phyloP scores from a whole-genome alignment of 192 early-diverging fungal genomes.

The Entomortierella beljakovae region DNA sequence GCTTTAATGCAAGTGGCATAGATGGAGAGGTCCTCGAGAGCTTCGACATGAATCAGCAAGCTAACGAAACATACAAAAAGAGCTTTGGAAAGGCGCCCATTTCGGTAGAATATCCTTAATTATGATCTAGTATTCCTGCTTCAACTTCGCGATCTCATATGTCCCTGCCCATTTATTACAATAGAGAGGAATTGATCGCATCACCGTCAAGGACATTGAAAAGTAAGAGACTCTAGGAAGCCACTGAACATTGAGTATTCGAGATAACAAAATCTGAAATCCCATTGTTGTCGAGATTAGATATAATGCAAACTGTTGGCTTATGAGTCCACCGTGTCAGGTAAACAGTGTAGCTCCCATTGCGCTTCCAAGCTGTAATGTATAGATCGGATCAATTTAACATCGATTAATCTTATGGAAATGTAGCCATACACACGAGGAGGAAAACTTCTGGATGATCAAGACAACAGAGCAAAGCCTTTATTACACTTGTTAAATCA shows the following conservation, averaged over 20 bases:
- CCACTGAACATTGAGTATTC: neutral
- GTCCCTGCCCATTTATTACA: neutral
- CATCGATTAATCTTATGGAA: neutral
- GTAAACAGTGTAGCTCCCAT: slow-evolving; percentile 29
- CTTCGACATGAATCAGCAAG: slow-evolving; percentile 93
- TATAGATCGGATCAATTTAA: neutral
- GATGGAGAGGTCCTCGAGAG: slow-evolving; percentile 73
- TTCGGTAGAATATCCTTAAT: slow-evolving; percentile 23
- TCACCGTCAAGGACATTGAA: slow-evolving; percentile 61
- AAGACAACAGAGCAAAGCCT: slow-evolving; percentile 76
- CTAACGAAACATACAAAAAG: slow-evolving; percentile 78
- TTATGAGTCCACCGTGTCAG: slow-evolving; percentile 95
- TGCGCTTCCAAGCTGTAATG: neutral
- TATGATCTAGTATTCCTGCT: neutral
- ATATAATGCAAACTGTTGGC: slow-evolving; percentile 84
- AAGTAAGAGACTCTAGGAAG: slow-evolving; percentile 20
- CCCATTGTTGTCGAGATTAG: too few relatives aligned
- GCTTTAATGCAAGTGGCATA: slow-evolving; percentile 72
- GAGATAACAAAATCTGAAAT: too few relatives aligned
- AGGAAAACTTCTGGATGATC: slow-evolving; percentile 81
- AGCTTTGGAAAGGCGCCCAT: slow-evolving; percentile 66
- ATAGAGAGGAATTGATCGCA: slow-evolving; percentile 62
- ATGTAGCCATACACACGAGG: slow-evolving; percentile 74
- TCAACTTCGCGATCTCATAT: neutral
- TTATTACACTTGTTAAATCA: slow-evolving; percentile 78